Conservation (phyloP, 2,329 filamentous ascomycete species). For the Xylariaceae sp. region DNA sequence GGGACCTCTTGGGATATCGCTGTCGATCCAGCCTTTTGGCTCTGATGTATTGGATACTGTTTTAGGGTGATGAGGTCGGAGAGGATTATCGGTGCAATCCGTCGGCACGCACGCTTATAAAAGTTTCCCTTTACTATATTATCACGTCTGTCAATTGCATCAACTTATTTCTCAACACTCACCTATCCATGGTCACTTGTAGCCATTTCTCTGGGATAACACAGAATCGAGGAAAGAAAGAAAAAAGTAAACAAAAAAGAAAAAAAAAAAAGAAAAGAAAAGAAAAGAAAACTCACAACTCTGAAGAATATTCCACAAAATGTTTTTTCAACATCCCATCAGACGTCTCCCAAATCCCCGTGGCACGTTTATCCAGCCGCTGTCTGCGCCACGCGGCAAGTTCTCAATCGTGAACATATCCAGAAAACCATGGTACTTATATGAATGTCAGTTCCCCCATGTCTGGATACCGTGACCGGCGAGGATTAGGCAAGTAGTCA, state of each 20-base stretch:
- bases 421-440: constrained; percentile 42
- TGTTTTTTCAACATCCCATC: constrained; percentile 49
- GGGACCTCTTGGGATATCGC: constrained; percentile 30
- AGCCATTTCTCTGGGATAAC: no score
- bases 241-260: neutral
- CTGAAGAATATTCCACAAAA: constrained; percentile 38
- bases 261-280: no score
- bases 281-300: no score
- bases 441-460: constrained; percentile 46
- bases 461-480: constrained; percentile 47
- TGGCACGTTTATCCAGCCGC: constrained; percentile 23
- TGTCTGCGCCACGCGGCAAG: constrained; percentile 31
- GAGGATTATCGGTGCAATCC: constrained; percentile 38
- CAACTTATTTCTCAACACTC: no score
- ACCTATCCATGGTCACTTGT: no score
- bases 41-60: constrained; percentile 34
- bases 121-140: constrained; percentile 49
- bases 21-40: constrained; percentile 38
- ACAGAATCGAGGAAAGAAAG: no score
- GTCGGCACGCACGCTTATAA: constrained; percentile 44
- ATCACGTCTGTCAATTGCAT: neutral
- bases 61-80: constrained; percentile 35
- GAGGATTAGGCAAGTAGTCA: constrained; percentile 19
- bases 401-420: constrained; percentile 41
- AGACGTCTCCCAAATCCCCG: constrained; percentile 47